Conservation (phyloP, 192 early-diverging fungal genomes). For the Backusella luteola region DNA sequence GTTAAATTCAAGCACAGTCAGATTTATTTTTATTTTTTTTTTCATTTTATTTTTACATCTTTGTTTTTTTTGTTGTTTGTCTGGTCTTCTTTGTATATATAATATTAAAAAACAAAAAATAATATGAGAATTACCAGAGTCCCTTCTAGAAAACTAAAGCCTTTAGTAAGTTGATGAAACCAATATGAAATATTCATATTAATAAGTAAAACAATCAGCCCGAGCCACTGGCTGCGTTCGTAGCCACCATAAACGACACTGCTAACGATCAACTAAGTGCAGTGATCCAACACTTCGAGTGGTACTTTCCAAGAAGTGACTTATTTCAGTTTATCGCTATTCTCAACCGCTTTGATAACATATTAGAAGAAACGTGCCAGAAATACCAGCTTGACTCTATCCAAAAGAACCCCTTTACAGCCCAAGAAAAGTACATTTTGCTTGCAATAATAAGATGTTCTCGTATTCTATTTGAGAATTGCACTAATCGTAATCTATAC, state of each 20-base stretch:
- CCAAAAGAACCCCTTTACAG: constrained; percentile 60
- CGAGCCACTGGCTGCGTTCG: constrained; percentile 47
- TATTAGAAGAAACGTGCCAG: constrained; percentile 66
- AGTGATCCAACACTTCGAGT: constrained; percentile 56
- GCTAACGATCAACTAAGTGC: constrained; percentile 53
- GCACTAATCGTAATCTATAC: constrained; percentile 92
- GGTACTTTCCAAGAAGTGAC: constrained; percentile 86
- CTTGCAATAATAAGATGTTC: constrained; percentile 74
- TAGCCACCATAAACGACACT: constrained; percentile 45
- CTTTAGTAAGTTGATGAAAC: constrained; percentile 45
- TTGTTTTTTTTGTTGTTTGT: constrained; percentile 1
- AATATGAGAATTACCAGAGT: constrained; percentile 59
- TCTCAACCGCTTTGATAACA: constrained; percentile 88
- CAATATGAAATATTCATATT: constrained; percentile 10
- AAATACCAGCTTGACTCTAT: constrained; percentile 61
- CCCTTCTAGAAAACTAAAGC: constrained; percentile 56
- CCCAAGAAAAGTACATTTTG: constrained; percentile 49
- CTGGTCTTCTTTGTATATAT: not conserved
- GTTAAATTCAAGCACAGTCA: not conserved
- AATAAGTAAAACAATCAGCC: constrained; percentile 39
- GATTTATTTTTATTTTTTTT: not conserved
- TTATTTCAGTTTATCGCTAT: constrained; percentile 93
- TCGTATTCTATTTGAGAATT: constrained; percentile 84
- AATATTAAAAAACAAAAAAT: not conserved
- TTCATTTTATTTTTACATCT: not conserved